Conservation (phyloP, 2,329 filamentous ascomycete genomes). For the Ampelomyces quisqualis region DNA sequence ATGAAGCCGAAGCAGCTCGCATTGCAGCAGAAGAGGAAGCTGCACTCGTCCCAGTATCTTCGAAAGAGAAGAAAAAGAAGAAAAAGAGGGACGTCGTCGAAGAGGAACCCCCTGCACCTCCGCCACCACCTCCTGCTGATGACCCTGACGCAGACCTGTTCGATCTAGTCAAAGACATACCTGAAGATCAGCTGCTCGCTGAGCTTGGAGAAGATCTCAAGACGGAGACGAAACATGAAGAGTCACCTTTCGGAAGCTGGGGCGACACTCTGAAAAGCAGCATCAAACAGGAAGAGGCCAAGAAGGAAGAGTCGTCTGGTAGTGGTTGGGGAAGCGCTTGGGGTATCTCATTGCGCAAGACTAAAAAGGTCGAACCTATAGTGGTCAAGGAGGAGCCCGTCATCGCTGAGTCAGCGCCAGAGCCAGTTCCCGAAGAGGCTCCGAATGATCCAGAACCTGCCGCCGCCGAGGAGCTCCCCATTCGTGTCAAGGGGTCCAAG, state of each 20-base stretch:
- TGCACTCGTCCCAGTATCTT: slow-evolving; percentile 13
- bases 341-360: slow-evolving; percentile 49
- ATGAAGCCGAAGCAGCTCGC: slow-evolving; percentile 34
- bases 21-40: slow-evolving; percentile 41
- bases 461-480: slow-evolving; percentile 23
- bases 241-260: slow-evolving; percentile 31
- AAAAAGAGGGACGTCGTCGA: slow-evolving; percentile 22
- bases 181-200: slow-evolving; percentile 35
- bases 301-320: slow-evolving; percentile 29
- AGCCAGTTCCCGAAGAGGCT: slow-evolving; percentile 10
- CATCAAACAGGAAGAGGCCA: slow-evolving; percentile 11
- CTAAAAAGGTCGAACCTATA: slow-evolving; percentile 48
- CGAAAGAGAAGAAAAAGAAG: slow-evolving; percentile 42
- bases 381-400: slow-evolving; percentile 7
- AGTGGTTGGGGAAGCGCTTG: slow-evolving; percentile 44
- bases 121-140: slow-evolving; percentile 14
- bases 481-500: slow-evolving; percentile 44
- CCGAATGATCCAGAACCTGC: slow-evolving; percentile 11
- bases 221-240: slow-evolving; percentile 25
- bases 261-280: slow-evolving; percentile 44
- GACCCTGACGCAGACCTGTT: slow-evolving; percentile 38
- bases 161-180: slow-evolving; percentile 38
- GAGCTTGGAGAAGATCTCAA: slow-evolving; percentile 36
- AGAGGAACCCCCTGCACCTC: slow-evolving; percentile 21
- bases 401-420: slow-evolving; percentile 8